phyloP scores from a whole-genome alignment of 208 protist species.

The Acanthamoeba quina region DNA sequence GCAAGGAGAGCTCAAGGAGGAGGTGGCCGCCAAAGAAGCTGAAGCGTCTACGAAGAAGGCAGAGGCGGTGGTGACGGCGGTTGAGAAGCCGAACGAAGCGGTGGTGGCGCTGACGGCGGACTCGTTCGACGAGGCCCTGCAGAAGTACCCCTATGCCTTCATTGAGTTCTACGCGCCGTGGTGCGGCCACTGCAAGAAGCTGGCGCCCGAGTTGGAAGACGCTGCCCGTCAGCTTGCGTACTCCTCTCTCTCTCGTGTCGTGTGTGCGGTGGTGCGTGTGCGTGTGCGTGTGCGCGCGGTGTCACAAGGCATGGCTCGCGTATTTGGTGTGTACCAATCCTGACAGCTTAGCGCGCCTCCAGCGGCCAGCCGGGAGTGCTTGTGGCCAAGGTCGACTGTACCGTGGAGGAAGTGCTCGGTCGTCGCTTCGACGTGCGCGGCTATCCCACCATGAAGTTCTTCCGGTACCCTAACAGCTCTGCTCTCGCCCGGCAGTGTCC shows the following conservation, averaged over 20 bases:
- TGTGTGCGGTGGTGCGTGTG: no score
- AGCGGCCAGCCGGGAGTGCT: background rate
- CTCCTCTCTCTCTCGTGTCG: no score
- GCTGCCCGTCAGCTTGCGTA: slow-evolving; percentile 6
- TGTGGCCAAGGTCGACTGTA: slow-evolving; percentile 68
- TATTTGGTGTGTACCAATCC: background rate
- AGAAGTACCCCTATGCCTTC: slow-evolving; percentile 2
- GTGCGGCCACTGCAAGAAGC: slow-evolving; percentile 79
- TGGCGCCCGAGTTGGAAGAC: slow-evolving; percentile 67
- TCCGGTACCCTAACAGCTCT: background rate
- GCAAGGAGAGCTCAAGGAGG: background rate
- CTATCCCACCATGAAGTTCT: slow-evolving; percentile 63
- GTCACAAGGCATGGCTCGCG: no score
- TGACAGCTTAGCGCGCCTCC: background rate
- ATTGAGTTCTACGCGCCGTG: slow-evolving; percentile 78
- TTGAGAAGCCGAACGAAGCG: background rate
- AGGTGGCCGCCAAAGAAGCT: background rate
- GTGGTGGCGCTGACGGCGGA: background rate
- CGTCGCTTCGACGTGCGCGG: slow-evolving; percentile 23
- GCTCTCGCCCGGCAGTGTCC: background rate
- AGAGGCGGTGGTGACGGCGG: background rate
- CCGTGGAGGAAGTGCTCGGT: slow-evolving; percentile 22
- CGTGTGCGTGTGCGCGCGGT: no score
- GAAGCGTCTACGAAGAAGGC: background rate
- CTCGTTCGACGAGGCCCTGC: background rate